Conservation (phyloP, 208 protist genomes). For the Vickermania ingenoplastis region DNA sequence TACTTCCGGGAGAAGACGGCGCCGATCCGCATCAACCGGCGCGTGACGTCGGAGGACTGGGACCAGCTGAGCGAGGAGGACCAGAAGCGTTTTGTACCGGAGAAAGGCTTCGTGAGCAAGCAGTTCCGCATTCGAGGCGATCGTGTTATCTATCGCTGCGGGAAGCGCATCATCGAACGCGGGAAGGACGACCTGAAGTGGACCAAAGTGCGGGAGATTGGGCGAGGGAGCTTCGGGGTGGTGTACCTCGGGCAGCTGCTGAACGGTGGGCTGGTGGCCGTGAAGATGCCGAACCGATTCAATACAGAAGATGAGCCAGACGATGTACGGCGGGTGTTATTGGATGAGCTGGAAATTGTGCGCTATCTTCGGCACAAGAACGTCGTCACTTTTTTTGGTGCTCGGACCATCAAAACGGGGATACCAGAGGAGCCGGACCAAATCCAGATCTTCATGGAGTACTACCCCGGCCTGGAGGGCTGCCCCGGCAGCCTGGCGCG, state of each 20-base stretch:
- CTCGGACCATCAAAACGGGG: background rate
- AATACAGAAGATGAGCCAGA: background rate
- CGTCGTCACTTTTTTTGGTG: background rate
- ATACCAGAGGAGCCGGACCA: background rate
- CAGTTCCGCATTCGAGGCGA: too few relatives aligned
- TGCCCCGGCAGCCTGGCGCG: background rate
- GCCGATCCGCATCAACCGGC: too few relatives aligned
- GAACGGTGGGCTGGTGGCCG: slow-evolving; percentile 74
- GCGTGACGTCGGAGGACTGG: too few relatives aligned
- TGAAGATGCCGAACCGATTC: slow-evolving; percentile 72
- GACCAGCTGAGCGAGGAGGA: slow-evolving; percentile 37
- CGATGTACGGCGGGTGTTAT: background rate
- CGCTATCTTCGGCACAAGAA: background rate
- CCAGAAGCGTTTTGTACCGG: slow-evolving; percentile 26
- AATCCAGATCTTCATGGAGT: background rate
- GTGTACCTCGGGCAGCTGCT: slow-evolving; percentile 84
- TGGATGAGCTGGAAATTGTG: background rate
- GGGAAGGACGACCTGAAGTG: slow-evolving; percentile 57
- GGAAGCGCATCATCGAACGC: too few relatives aligned
- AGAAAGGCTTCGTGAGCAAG: slow-evolving; percentile 11
- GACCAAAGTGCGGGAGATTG: slow-evolving; percentile 64
- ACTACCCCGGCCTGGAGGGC: background rate
- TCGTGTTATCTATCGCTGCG: too few relatives aligned
- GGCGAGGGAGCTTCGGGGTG: slow-evolving; percentile 76
- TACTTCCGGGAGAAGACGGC: too few relatives aligned